phyloP scores from a whole-genome alignment of 768 basidiomycete genomes.

The Boletus fagicola region DNA sequence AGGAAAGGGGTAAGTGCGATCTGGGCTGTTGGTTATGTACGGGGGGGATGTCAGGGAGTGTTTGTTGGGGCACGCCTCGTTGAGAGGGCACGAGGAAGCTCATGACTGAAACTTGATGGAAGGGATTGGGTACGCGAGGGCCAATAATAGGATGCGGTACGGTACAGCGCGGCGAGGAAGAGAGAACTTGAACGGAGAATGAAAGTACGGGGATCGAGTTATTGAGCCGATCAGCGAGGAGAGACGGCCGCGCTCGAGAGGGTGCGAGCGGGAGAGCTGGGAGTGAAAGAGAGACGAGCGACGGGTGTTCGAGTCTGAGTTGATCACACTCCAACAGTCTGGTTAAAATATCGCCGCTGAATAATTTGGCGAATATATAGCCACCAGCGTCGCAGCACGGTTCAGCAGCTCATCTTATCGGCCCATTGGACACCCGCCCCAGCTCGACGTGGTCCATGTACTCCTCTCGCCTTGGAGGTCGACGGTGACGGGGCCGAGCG shows the following conservation, averaged over 20 bases:
- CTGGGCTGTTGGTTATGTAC: constrained; percentile 34
- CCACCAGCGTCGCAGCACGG: constrained; percentile 3
- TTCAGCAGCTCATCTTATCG: neutral
- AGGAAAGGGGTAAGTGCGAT: constrained; percentile 39
- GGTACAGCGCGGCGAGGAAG: constrained; percentile 14
- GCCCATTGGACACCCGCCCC: neutral
- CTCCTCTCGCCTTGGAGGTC: neutral
- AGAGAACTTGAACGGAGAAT: constrained; percentile 17
- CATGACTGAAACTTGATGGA: constrained; percentile 28
- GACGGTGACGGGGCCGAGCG: constrained; percentile 27
- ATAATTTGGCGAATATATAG: constrained; percentile 15
- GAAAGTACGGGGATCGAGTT: constrained; percentile 17
- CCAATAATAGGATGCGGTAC: constrained; percentile 22
- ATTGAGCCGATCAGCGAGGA: constrained; percentile 11
- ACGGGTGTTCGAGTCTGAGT: constrained; percentile 24
- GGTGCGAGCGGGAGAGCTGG: neutral
- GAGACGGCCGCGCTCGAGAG: neutral
- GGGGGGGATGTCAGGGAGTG: constrained; percentile 25
- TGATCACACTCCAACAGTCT: constrained; percentile 13
- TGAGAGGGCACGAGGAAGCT: constrained; percentile 37
- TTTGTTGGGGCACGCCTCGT: constrained; percentile 32
- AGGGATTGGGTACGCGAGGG: constrained; percentile 18
- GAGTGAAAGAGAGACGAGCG: neutral
- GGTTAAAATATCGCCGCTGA: constrained; percentile 29
- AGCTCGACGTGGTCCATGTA: constrained; percentile 4